Evolutionary conservation across 2,329 filamentous ascomycete species (phyloP).

Genomic region (Pseudocercospora cruenta): DNA sequence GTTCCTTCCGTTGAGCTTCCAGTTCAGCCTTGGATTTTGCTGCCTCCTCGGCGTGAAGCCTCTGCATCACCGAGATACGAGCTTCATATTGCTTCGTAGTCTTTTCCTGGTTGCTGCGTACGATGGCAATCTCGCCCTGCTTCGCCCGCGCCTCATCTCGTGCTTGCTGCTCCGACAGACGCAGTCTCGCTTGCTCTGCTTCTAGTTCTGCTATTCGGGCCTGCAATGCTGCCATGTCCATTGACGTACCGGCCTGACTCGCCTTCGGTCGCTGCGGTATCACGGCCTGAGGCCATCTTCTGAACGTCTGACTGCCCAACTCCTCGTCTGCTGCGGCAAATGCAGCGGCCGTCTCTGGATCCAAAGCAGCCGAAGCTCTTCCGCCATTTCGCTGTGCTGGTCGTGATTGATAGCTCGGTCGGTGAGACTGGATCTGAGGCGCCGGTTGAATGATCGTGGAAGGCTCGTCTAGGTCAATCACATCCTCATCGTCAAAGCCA

Average conservation of each 20-base stretch:
- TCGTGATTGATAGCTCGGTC: conserved; percentile 8
- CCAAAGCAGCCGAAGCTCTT: conserved; percentile 22
- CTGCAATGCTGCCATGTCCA: conserved; percentile 42
- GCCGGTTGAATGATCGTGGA: conserved; percentile 35
- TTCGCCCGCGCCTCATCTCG: conserved; percentile 62
- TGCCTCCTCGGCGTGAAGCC: conserved; percentile 65
- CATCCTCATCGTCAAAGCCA: conserved; percentile 50
- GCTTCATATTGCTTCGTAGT: conserved; percentile 64
- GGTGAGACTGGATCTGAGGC: conserved; percentile 17
- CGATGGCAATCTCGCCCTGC: conserved; percentile 72
- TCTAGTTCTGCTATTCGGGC: conserved; percentile 51
- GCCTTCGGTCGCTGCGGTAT: conserved; percentile 12
- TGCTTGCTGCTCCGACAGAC: conserved; percentile 46
- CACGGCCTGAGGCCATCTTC: conserved; percentile 27
- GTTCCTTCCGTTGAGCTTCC: conserved; percentile 66
- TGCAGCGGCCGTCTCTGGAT: conserved; percentile 37
- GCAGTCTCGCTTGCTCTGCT: conserved; percentile 46
- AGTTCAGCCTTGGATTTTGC: conserved; percentile 66
- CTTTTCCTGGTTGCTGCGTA: conserved; percentile 71
- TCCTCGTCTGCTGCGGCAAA: conserved; percentile 41
- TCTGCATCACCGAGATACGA: conserved; percentile 64
- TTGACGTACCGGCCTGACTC: conserved; percentile 11
- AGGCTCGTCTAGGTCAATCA: conserved; percentile 51
- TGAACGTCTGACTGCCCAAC: conserved; percentile 27
- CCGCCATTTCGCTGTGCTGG: conserved; percentile 14